phyloP scores from a whole-genome alignment of 179 eudicot genomes.

The Heliamphora pulchella region DNA sequence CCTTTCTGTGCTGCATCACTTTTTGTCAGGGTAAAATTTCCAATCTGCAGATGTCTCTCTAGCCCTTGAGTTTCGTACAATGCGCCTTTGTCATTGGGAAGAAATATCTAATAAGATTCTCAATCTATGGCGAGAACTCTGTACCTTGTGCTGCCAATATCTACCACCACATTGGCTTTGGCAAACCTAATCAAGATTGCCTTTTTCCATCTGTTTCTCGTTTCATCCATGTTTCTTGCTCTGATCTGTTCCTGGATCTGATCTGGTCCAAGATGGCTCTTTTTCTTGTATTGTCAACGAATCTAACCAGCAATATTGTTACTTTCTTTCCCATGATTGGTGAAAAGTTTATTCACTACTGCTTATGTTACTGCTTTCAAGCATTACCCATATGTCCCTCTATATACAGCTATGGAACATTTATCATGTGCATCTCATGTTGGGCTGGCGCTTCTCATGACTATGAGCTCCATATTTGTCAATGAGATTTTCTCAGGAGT shows the following conservation, averaged over 20 bases:
- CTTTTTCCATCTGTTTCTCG: background rate
- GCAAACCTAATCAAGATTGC: constrained; percentile 1
- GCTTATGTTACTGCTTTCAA: background rate
- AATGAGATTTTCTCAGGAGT: background rate
- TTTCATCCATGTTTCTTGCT: background rate
- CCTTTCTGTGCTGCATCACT: background rate
- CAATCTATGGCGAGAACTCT: background rate
- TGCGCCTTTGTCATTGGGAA: background rate
- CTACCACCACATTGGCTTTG: background rate
- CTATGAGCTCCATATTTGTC: background rate
- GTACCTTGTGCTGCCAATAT: background rate
- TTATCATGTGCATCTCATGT: background rate
- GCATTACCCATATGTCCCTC: background rate
- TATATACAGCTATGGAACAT: background rate
- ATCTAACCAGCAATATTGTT: background rate
- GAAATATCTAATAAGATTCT: background rate
- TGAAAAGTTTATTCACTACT: background rate
- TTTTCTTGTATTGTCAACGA: background rate
- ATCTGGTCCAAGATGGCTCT: background rate
- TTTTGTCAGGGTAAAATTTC: background rate
- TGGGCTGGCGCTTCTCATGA: background rate
- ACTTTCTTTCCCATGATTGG: background rate
- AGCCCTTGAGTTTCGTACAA: background rate
- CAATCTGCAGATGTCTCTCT: constrained; percentile 1
- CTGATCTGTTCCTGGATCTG: background rate